Conservation (phyloP, 148 eudicot genomes). For the Persicaria tinctoria region DNA sequence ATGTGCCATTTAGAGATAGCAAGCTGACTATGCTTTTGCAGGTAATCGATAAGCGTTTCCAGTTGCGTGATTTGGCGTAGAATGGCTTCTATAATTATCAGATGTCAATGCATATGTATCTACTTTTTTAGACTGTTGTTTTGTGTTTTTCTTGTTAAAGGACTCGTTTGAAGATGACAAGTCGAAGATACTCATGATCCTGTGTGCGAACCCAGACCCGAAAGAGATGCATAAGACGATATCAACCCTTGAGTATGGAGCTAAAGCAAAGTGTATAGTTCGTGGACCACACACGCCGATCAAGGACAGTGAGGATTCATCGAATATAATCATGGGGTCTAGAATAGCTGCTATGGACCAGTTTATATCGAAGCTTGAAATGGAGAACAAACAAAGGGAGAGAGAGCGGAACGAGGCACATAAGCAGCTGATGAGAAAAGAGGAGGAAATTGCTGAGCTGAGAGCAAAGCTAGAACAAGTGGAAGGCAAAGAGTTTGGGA, state of each 20-base stretch:
- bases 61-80: no score
- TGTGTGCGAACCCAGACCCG: conserved; percentile 94
- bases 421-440: conserved; percentile 64
- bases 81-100: no score
- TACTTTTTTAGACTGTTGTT: neutral
- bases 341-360: conserved; percentile 86
- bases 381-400: conserved; percentile 72
- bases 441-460: conserved; percentile 60
- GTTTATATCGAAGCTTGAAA: conserved; percentile 73
- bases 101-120: no score
- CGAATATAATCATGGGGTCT: conserved; percentile 62
- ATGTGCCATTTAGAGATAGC: conserved; percentile 97
- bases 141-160: conserved; percentile 22
- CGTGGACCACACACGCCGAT: conserved; percentile 81
- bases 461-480: conserved; percentile 55
- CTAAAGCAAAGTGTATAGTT: conserved; percentile 92
- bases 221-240: conserved; percentile 93
- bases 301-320: conserved; percentile 71
- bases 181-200: conserved; percentile 88
- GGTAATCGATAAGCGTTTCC: conserved; percentile 26
- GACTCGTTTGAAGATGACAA: conserved; percentile 97
- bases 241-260: conserved; percentile 90
- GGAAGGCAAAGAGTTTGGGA: conserved; percentile 36
- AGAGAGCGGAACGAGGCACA: conserved; percentile 75
- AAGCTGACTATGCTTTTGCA: conserved; percentile 97